Evolutionary conservation across 495 filamentous ascomycete genomes (phyloP).

Genomic region (Xylaria nigripes): DNA sequence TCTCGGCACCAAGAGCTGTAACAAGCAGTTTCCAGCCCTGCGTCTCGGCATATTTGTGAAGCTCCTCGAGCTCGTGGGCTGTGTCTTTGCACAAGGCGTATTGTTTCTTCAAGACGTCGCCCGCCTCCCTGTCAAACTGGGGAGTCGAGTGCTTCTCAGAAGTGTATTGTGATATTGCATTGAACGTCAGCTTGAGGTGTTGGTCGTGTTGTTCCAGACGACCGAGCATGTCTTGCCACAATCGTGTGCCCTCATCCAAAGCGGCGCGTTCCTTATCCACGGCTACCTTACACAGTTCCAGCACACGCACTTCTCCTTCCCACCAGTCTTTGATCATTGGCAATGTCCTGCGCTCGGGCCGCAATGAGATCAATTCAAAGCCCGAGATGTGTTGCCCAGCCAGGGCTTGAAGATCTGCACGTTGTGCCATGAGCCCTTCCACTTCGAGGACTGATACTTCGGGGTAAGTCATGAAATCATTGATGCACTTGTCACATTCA

Average conservation of each 20-base stretch:
- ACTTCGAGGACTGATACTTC: conserved; percentile 38
- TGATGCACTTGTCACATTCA: conserved; percentile 33
- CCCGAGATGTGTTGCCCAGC: conserved; percentile 30
- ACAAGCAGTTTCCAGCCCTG: conserved; percentile 81
- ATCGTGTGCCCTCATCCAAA: conserved; percentile 69
- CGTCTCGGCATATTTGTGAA: conserved; percentile 51
- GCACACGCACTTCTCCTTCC: conserved; percentile 51
- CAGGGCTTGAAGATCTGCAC: conserved; percentile 14
- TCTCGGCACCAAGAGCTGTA: conserved; percentile 79
- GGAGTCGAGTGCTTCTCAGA: not conserved
- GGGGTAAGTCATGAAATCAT: conserved; percentile 42
- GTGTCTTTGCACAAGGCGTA: conserved; percentile 49
- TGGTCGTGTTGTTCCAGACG: conserved; percentile 64
- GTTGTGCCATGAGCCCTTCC: conserved; percentile 25
- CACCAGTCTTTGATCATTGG: conserved; percentile 74
- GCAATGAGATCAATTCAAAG: conserved; percentile 47
- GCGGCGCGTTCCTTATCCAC: conserved; percentile 65
- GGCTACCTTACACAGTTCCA: conserved; percentile 49
- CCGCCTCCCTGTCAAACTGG: conserved; percentile 11
- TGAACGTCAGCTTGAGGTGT: conserved; percentile 50
- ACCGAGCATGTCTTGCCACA: conserved; percentile 67
- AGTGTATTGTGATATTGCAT: conserved; percentile 9
- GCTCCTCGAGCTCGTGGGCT: conserved; percentile 50
- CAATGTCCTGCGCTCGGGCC: conserved; percentile 61
- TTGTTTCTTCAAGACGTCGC: conserved; percentile 36